These are phyloP conservation scores for Lachancea mirantina DNA, from an alignment of 805 yeast species.

Conservation along the genomic window DNA sequence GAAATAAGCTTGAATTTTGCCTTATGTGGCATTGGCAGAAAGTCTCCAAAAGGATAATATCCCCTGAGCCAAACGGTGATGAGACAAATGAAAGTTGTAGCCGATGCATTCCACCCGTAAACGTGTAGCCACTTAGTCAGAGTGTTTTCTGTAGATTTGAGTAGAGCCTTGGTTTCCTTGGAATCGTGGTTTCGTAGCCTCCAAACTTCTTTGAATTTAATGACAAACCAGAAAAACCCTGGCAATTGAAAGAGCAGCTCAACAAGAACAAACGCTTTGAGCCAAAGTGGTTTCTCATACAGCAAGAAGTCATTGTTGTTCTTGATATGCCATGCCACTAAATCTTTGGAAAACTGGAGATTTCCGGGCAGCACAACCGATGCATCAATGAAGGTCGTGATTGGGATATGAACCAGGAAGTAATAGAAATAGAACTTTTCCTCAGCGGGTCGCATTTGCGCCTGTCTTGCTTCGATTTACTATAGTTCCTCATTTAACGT, in stretches of 20 bases:
- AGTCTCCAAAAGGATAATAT: conserved; percentile 16
- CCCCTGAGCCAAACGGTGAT: conserved; percentile 36
- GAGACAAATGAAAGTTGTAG: conserved; percentile 72
- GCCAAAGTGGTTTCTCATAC: conserved; percentile 59
- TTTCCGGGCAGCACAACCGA: conserved; percentile 55
- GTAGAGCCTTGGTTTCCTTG: conserved; percentile 9
- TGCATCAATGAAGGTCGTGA: conserved; percentile 71
- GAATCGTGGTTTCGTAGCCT: conserved; percentile 5
- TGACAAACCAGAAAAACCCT: conserved; percentile 44
- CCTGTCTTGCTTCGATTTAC: too few relatives aligned
- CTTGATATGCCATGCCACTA: conserved; percentile 53
- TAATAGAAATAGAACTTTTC: conserved; percentile 8
- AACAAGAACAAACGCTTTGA: conserved; percentile 57
- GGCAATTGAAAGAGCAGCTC: conserved; percentile 80
- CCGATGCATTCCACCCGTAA: conserved; percentile 78
- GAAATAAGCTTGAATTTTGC: conserved; percentile 20
- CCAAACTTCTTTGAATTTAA: conserved; percentile 8
- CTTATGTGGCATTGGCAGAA: conserved; percentile 10
- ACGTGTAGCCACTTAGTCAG: conserved; percentile 36
- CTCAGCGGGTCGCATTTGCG: too few relatives aligned
- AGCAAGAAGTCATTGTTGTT: conserved; percentile 69
- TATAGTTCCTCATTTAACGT: too few relatives aligned
- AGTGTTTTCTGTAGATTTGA: conserved; percentile 6
- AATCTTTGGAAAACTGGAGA: conserved; percentile 40
- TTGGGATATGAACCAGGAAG: conserved; percentile 43